These are phyloP conservation scores for Aspergillus asperescens DNA, from an alignment of 495 filamentous ascomycete species.

Conservation along the genomic window DNA sequence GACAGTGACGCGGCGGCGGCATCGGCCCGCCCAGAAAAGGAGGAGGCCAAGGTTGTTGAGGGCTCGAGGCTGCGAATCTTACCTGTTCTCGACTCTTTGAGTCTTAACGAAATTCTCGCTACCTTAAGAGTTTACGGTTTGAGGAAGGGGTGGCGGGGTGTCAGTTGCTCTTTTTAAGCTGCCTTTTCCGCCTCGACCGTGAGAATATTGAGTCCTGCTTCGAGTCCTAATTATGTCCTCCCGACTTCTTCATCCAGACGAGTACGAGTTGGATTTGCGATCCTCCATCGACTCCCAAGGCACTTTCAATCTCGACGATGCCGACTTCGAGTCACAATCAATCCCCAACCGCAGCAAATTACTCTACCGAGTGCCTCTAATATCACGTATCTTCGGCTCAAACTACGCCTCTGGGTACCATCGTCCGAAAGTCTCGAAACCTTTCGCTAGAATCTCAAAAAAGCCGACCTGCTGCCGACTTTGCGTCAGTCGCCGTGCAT, in stretches of 20 bases:
- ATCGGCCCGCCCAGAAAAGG: conserved; percentile 3
- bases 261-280: conserved; percentile 43
- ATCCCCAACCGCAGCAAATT: conserved; percentile 26
- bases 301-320: conserved; percentile 45
- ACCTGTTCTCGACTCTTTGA: too few relatives aligned
- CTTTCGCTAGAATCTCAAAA: conserved; percentile 21
- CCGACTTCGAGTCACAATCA: conserved; percentile 45
- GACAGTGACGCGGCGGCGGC: too few relatives aligned
- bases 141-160: conserved; percentile 19
- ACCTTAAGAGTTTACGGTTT: not conserved
- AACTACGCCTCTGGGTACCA: conserved; percentile 30
- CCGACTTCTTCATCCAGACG: conserved; percentile 40
- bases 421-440: conserved; percentile 29
- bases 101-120: not conserved
- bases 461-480: conserved; percentile 29
- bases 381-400: conserved; percentile 27
- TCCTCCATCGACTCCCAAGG: conserved; percentile 44
- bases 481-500: conserved; percentile 56
- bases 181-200: not conserved
- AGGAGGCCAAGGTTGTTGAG: not conserved
- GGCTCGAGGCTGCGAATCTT: not conserved
- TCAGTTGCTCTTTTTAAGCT: not conserved
- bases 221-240: conserved; percentile 32
- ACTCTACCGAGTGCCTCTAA: conserved; percentile 21
- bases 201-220: too few relatives aligned